These are phyloP conservation scores for Cerrena zonata DNA, from an alignment of 1,284 basidiomycete genomes.

Conservation along the genomic window DNA sequence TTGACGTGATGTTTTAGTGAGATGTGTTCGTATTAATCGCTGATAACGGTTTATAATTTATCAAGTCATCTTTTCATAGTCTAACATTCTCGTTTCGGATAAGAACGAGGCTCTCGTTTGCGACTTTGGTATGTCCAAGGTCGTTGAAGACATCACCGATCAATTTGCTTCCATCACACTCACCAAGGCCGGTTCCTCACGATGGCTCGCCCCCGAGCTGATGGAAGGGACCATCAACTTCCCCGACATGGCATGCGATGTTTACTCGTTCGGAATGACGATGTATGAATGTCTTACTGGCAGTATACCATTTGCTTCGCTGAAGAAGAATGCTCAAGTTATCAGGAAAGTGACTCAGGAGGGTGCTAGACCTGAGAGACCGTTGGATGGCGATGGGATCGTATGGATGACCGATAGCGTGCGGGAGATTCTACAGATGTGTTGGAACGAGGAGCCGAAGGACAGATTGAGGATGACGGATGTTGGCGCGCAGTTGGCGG, in stretches of 20 bases:
- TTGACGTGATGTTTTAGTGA: conserved; percentile 33
- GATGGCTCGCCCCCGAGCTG: conserved; percentile 57
- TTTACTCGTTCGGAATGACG: conserved; percentile 55
- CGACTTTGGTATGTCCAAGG: conserved; percentile 59
- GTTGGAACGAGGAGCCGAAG: conserved; percentile 5
- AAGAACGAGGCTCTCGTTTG: conserved; percentile 44
- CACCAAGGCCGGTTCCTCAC: conserved; percentile 38
- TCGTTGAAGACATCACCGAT: conserved; percentile 48
- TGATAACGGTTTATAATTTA: too few relatives aligned
- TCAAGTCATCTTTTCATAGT: conserved; percentile 28
- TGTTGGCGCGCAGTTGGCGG: conserved; percentile 3
- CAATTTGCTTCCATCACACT: conserved; percentile 37
- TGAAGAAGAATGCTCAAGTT: conserved; percentile 42
- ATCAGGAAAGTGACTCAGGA: conserved; percentile 36
- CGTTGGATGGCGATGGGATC: conserved; percentile 24
- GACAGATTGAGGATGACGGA: conserved; percentile 5
- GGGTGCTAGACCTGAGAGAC: conserved; percentile 34
- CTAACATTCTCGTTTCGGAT: conserved; percentile 48
- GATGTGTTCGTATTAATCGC: conserved; percentile 49
- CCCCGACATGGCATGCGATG: conserved; percentile 41
- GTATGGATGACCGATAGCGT: conserved; percentile 36
- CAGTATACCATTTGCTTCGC: conserved; percentile 42
- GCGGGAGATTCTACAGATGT: conserved; percentile 8
- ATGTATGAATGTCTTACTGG: conserved; percentile 49
- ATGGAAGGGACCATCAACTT: conserved; percentile 34